Percentiles rank a stretch among this genome's conserved stretches.
phyloP scores from a whole-genome alignment of 805 yeast genomes.

The Cyberlindnera mycetangii region DNA sequence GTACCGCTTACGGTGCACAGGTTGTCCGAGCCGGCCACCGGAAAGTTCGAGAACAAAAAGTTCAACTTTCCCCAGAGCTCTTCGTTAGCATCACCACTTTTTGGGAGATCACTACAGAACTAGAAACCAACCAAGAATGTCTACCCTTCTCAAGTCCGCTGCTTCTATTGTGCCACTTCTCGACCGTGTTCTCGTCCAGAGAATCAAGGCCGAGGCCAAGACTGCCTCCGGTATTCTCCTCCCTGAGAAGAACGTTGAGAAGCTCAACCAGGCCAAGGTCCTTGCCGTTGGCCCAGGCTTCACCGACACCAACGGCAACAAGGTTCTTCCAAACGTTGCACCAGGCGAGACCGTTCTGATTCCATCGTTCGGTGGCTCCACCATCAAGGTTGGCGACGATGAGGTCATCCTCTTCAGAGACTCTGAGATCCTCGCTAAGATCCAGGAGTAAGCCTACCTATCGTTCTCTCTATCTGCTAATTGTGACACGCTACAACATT shows the following conservation, averaged over 20 bases:
- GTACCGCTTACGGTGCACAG: background rate
- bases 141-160: slow-evolving; percentile 73
- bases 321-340: slow-evolving; percentile 69
- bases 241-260: slow-evolving; percentile 95
- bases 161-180: slow-evolving; percentile 87
- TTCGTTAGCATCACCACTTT: too few species aligned
- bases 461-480: background rate
- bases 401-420: slow-evolving; percentile 83
- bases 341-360: slow-evolving; percentile 93
- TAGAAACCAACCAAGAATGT: slow-evolving; percentile 27
- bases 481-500: background rate
- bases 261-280: slow-evolving; percentile 88
- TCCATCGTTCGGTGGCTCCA: slow-evolving; percentile 91
- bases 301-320: slow-evolving; percentile 69
- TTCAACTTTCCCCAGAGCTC: background rate
- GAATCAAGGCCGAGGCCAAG: slow-evolving; percentile 85
- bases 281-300: slow-evolving; percentile 95
- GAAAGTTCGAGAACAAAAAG: slow-evolving; percentile 11
- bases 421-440: slow-evolving; percentile 91
- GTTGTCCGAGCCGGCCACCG: background rate
- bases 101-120: background rate
- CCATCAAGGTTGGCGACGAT: slow-evolving; percentile 84
- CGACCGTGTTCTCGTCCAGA: slow-evolving; percentile 95
- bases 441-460: slow-evolving; percentile 49
- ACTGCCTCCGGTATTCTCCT: slow-evolving; percentile 91